Percentiles rank a stretch among this genome's conserved stretches.
These are phyloP conservation scores for Oxyria digyna DNA, from an alignment of 148 eudicot species.

Conservation along the genomic window DNA sequence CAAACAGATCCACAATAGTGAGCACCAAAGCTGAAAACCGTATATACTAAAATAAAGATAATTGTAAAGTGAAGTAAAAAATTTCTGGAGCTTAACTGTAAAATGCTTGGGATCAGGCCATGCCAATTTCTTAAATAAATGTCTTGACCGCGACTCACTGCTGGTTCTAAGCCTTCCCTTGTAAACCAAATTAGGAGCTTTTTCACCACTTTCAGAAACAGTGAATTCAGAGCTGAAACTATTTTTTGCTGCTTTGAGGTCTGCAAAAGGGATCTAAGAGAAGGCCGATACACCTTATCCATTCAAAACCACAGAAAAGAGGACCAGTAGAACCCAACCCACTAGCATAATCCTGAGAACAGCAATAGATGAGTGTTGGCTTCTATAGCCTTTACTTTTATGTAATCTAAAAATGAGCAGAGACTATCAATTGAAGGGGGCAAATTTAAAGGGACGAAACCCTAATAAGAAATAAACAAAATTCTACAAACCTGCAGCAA, in stretches of 20 bases:
- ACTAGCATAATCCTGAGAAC: no score
- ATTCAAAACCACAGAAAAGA: no score
- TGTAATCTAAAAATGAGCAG: no score
- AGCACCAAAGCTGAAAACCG: no score
- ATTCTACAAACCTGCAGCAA: no score
- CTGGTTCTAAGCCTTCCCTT: constrained; percentile 50
- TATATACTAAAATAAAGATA: not conserved
- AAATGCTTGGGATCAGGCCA: constrained; percentile 90
- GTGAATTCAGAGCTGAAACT: constrained; percentile 50
- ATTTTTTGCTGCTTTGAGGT: constrained; percentile 57
- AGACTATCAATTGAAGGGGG: no score
- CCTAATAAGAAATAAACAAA: no score
- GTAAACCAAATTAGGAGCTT: constrained; percentile 69
- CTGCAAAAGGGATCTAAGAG: constrained; percentile 39
- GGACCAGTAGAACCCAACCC: no score
- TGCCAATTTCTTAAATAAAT: constrained; percentile 57
- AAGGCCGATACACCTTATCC: constrained; percentile 34
- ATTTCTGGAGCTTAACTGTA: constrained; percentile 27
- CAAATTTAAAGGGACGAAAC: no score
- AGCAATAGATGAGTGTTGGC: no score
- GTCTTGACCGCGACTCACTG: constrained; percentile 78
- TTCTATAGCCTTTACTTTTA: no score
- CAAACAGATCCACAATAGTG: not conserved
- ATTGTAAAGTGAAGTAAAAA: no score
- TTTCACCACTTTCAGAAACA: constrained; percentile 71